These are phyloP conservation scores for Corymbia calophylla DNA, from an alignment of 441 rosid genomes.

Conservation along the genomic window DNA sequence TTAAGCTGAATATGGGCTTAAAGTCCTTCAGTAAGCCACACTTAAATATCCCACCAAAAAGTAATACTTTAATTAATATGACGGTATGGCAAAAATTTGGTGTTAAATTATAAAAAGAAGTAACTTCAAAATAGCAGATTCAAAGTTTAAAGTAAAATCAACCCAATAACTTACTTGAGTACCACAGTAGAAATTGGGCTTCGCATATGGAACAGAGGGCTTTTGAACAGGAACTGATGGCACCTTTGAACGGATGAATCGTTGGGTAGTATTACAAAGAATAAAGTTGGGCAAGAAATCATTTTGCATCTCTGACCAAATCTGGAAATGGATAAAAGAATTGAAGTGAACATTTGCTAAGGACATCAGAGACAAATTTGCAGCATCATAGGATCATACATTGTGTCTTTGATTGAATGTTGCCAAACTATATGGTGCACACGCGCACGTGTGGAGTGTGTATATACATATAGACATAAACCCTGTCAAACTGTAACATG, in stretches of 20 bases:
- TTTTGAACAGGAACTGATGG: conserved; percentile 75
- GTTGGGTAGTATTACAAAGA: conserved; percentile 97
- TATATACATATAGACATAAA: background rate
- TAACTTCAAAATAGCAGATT: background rate
- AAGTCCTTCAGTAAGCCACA: background rate
- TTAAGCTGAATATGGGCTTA: background rate
- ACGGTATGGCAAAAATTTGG: background rate
- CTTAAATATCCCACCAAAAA: background rate
- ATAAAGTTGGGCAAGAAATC: conserved; percentile 98
- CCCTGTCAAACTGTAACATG: background rate
- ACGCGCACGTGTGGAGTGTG: background rate
- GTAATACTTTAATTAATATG: background rate
- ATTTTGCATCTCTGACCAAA: conserved; percentile 99
- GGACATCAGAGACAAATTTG: background rate
- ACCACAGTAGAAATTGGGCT: conserved; percentile 93
- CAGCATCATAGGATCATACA: background rate
- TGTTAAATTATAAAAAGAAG: background rate
- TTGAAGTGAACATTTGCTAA: background rate
- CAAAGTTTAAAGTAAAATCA: conserved; percentile 1
- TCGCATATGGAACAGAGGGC: conserved; percentile 91
- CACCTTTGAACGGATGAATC: conserved; percentile 82
- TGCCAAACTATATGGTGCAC: background rate
- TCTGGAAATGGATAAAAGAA: conserved; percentile 28
- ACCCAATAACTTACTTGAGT: conserved; percentile 60
- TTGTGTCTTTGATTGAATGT: background rate